Evolutionary conservation across 2,329 filamentous ascomycete species (phyloP).

Genomic region (Didymella segeticola): DNA sequence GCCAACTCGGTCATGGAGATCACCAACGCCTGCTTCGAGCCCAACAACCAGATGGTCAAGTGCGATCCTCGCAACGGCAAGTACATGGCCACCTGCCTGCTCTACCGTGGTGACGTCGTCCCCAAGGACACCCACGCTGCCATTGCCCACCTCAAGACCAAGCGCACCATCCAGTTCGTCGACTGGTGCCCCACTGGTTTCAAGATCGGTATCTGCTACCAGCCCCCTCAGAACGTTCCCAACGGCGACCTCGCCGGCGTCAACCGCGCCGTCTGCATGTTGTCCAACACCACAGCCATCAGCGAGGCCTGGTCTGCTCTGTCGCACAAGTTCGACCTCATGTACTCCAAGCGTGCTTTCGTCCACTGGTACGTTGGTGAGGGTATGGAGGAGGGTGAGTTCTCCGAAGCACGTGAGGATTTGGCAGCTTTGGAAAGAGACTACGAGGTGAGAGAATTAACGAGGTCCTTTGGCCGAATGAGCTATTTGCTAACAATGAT

Average conservation of each 20-base stretch:
- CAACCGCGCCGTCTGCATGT: conserved; percentile 98
- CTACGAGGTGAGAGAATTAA: no score
- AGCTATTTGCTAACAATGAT: background rate
- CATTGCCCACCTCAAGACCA: conserved; percentile 97
- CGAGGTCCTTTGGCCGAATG: no score
- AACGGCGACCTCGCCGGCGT: conserved; percentile 98
- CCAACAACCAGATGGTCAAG: conserved; percentile 99
- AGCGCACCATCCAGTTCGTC: conserved; percentile 98
- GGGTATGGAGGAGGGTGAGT: conserved; percentile 99
- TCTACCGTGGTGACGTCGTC: conserved; percentile 98
- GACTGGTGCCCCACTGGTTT: conserved; percentile 99
- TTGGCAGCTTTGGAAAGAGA: conserved; percentile 96
- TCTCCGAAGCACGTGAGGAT: conserved; percentile 98
- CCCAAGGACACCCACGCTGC: conserved; percentile 93
- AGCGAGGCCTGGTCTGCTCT: conserved; percentile 97
- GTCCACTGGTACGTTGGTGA: conserved; percentile 99
- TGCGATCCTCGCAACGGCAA: conserved; percentile 98
- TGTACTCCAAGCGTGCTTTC: conserved; percentile 99
- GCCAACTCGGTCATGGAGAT: conserved; percentile 98
- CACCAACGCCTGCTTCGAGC: conserved; percentile 99
- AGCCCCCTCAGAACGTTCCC: conserved; percentile 92
- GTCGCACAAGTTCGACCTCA: conserved; percentile 98
- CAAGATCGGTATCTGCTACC: conserved; percentile 99
- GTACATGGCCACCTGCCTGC: conserved; percentile 98
- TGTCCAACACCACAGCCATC: conserved; percentile 98